Evolutionary conservation across 1,284 basidiomycete species (phyloP), one percentile per base, ranked within the genome.

Genomic region (Jaminaea rosea): DNA sequence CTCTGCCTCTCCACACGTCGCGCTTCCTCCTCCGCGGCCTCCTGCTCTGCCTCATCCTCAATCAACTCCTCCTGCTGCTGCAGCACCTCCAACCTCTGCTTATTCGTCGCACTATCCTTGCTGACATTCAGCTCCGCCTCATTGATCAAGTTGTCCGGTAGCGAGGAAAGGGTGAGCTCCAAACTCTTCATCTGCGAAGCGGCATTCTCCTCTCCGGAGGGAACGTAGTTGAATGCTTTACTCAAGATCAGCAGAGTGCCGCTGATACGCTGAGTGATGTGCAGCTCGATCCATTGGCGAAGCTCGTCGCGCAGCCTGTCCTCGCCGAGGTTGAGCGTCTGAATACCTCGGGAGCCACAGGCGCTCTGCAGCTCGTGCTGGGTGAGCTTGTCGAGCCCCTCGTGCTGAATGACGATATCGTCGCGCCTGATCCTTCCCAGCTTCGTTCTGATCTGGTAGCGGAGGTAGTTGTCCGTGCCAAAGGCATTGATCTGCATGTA

Each of bases 1-100:
- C 84, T 81, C 75, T 88, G 87, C 69, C 84, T 84, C 75, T 85
- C 85, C 41, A 84, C 85, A 63, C 88, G 84, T 58, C 89, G 83
- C 32, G 91, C 87, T 67, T 87, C 87, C 69, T 89, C 86, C 74
- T 94, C 92, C 75, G 94, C 92, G 73, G 79, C 63, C 67, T 98
- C 94, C 76, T 98, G 93, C 75, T 96, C 93, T 60, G 92, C 84
- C 77, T 98, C 93, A 74, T 97, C 93, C 75, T 97, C 92, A 73
- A 99, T 99, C 56, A 99, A 86, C 76, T 98, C 93, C 75, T 98
- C 90, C 76, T 98, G 93, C 74, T 99, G 88, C 70, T 94, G 87
- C 74, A 99, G 79, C 7, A 99, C 93, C 65, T 96, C 93, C 54
- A 98, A 82, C 76, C 93, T 91, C 79, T 97, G 89, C 79, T 96